Base-by-base conservation (phyloP, 148 eudicot genomes). In the Rhododendron simsii region DNA sequence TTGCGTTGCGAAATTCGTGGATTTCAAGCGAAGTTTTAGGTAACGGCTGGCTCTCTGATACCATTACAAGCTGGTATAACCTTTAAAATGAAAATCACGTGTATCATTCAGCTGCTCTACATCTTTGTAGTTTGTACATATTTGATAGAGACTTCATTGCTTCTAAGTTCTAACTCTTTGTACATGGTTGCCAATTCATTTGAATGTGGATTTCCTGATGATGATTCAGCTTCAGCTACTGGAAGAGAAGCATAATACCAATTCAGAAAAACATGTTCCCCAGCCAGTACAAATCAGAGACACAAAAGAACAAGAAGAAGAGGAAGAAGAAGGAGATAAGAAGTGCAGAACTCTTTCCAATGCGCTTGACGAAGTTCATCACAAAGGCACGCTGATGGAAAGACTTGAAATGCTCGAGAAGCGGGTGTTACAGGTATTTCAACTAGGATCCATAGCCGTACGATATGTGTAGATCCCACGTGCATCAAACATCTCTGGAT, bases 321-420 rank as follows among this genome's bases (percentile, higher is more conserved):
- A 82, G 78, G 71, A 80, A 82, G 12, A 0, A 65, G 71, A 2
- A 28, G 75, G 4, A 11, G 37, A 69, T 18, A 82, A 78, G 71
- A 86, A 82, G 8, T 69, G 80, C 85, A 89, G 59, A 75, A 77
- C 84, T 14, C 80, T 92, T 28, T 89, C 91, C 41, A 83, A 81
- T 3, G 93, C 91, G 20, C 87, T 92, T 37, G 88, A 89, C 37
- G 91, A 92, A 90, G 92, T 89, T 83, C 87, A 87, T 45, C 89
- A 88, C 78, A 92, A 92, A 78, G 93, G 93, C 83, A 89, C 92
- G 0, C 90, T 92, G 15, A 44, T 89, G 41, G 90, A 89, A 15
- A 37, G 92, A 1, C 86, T 92, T 14, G 74, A 87, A 18, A 77
- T 80, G 78, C 93, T 92, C 14, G 92, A 92, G 85, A 90, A 88